phyloP scores from a whole-genome alignment of 2,329 filamentous ascomycete species.

The Sporothrix phasma region DNA sequence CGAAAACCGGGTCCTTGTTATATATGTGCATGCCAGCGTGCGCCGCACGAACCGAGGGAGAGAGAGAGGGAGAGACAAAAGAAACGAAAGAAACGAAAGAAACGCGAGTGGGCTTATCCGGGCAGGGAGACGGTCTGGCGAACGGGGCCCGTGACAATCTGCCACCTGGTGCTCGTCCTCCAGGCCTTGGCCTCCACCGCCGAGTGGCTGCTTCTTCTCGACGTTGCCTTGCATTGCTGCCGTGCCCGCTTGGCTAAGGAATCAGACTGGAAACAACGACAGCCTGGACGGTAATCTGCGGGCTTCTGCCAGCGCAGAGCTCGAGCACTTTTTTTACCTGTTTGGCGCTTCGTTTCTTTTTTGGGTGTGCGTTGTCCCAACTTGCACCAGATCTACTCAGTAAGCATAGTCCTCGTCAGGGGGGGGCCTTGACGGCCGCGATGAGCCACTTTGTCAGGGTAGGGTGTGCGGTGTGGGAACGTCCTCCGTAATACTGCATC shows the following conservation, averaged over 20 bases:
- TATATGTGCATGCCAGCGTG: background rate
- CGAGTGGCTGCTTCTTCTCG: background rate
- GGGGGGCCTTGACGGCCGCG: background rate
- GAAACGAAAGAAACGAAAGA: background rate
- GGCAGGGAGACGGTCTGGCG: background rate
- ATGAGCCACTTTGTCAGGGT: conserved; percentile 3
- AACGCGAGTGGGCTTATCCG: too few relatives aligned
- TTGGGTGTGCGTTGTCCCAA: background rate
- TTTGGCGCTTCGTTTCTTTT: background rate
- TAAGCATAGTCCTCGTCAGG: background rate
- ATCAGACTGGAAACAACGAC: background rate
- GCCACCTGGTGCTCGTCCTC: background rate
- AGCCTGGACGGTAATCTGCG: background rate
- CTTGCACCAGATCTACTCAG: background rate
- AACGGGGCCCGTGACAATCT: conserved; percentile 2
- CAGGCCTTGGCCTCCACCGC: background rate
- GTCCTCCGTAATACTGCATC: too few relatives aligned
- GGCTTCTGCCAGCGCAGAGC: background rate
- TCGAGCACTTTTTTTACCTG: background rate
- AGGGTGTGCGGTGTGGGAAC: background rate
- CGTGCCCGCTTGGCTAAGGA: background rate
- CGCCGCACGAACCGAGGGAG: background rate
- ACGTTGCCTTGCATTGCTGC: background rate
- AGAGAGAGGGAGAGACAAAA: background rate
- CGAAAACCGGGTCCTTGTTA: background rate